Evolutionary conservation across 176 grass and related monocot species (phyloP).

Genomic region (Eleusine coracana): DNA sequence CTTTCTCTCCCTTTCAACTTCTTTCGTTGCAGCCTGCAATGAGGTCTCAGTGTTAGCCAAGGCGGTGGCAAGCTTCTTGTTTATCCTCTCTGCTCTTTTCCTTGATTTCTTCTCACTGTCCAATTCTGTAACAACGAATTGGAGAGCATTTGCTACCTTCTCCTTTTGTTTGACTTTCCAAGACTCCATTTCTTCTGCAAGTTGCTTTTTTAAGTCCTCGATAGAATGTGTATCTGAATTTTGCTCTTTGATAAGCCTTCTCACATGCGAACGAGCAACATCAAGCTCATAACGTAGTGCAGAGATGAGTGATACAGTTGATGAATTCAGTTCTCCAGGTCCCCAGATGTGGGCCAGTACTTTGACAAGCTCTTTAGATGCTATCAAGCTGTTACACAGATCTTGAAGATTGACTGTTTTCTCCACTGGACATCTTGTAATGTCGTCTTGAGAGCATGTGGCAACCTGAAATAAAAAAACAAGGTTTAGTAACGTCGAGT

Average conservation of each 20-base stretch:
- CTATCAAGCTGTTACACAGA: conserved; percentile 60
- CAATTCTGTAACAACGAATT: conserved; percentile 52
- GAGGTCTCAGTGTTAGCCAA: conserved; percentile 57
- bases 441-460: conserved; percentile 36
- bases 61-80: conserved; percentile 55
- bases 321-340: conserved; percentile 55
- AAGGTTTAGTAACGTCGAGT: conserved; percentile 11
- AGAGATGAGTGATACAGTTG: conserved; percentile 63
- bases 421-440: conserved; percentile 26
- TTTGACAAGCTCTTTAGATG: conserved; percentile 84
- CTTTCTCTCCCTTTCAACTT: conserved; percentile 69
- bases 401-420: conserved; percentile 48
- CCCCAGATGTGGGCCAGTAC: conserved; percentile 60
- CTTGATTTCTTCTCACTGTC: conserved; percentile 70
- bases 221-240: conserved; percentile 35
- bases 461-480: conserved; percentile 31
- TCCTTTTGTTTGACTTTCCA: conserved; percentile 69
- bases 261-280: conserved; percentile 53
- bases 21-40: conserved; percentile 40
- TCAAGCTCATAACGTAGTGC: conserved; percentile 64
- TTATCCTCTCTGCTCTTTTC: conserved; percentile 70
- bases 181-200: conserved; percentile 48
- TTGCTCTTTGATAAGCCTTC: conserved; percentile 51
- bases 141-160: conserved; percentile 53
- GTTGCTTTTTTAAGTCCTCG: conserved; percentile 15